Percentiles rank a stretch among this genome's conserved stretches.
phyloP scores from a whole-genome alignment of 306 rosid species.

The Pueraria montana region DNA sequence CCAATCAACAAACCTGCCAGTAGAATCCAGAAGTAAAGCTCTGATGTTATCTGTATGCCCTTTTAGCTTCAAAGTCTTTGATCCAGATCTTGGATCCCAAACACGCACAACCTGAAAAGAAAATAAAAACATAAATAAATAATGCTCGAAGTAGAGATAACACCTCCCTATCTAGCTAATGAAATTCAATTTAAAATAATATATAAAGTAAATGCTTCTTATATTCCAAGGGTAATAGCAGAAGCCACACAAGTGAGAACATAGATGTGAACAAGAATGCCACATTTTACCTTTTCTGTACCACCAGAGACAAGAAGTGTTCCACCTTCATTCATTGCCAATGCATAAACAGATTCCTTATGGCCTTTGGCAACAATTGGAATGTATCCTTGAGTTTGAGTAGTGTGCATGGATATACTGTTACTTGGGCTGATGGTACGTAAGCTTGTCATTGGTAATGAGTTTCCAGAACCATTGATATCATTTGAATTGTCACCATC shows the following conservation, averaged over 20 bases:
- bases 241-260: conserved; percentile 35
- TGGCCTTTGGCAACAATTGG: conserved; percentile 93
- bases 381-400: conserved; percentile 80
- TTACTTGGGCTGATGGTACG: conserved; percentile 83
- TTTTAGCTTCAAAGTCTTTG: conserved; percentile 92
- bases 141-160: conserved; percentile 27
- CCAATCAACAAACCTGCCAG: conserved; percentile 80
- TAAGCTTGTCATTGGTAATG: conserved; percentile 66
- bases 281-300: conserved; percentile 84
- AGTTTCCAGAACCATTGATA: conserved; percentile 71
- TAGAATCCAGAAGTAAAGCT: conserved; percentile 87
- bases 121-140: neutral
- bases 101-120: conserved; percentile 86
- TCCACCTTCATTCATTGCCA: conserved; percentile 93
- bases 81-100: conserved; percentile 98
- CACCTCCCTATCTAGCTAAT: neutral
- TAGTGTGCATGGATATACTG: conserved; percentile 67
- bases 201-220: neutral
- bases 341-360: conserved; percentile 97
- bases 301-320: conserved; percentile 96
- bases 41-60: conserved; percentile 98
- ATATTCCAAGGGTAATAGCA: conserved; percentile 23
- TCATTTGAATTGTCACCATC: conserved; percentile 78
- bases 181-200: neutral
- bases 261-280: conserved; percentile 33